Conservation (phyloP, 139 green algal species). For the Chlamydomonas eustigma region DNA sequence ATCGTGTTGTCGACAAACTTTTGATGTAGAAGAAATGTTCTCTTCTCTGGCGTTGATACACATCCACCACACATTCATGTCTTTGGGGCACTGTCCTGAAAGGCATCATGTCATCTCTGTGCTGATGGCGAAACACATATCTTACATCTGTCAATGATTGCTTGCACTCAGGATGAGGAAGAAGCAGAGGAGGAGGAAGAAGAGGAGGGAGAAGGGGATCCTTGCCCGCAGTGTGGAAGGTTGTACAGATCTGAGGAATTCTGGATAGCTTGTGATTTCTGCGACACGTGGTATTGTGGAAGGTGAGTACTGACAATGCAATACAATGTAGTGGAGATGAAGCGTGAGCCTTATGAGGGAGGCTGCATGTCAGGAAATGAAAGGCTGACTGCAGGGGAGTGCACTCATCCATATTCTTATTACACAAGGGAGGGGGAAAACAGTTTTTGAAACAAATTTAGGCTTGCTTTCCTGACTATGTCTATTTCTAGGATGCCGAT, state of each 20-base stretch:
- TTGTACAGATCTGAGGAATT: constrained; percentile 72
- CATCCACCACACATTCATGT: neutral
- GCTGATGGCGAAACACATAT: no score
- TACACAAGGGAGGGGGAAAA: neutral
- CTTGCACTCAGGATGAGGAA: no score
- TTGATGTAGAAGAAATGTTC: neutral
- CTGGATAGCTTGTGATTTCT: constrained; percentile 76
- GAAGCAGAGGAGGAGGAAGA: constrained; percentile 32
- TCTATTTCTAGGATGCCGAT: no score
- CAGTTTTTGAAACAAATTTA: no score
- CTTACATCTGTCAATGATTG: no score
- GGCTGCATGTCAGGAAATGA: neutral
- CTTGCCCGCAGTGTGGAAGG: constrained; percentile 61
- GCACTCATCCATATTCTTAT: neutral
- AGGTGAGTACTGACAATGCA: constrained; percentile 39
- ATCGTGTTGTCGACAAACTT: neutral
- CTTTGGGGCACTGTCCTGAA: neutral
- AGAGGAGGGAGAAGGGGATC: constrained; percentile 70
- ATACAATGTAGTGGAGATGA: no score
- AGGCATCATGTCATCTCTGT: no score
- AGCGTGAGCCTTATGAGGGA: no score
- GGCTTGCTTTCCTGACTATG: no score
- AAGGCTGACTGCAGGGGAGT: neutral
- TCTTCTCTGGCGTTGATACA: neutral
- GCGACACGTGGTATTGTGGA: constrained; percentile 72